Conservation (phyloP, 148 eudicot genomes). For the Euryodendron excelsum region DNA sequence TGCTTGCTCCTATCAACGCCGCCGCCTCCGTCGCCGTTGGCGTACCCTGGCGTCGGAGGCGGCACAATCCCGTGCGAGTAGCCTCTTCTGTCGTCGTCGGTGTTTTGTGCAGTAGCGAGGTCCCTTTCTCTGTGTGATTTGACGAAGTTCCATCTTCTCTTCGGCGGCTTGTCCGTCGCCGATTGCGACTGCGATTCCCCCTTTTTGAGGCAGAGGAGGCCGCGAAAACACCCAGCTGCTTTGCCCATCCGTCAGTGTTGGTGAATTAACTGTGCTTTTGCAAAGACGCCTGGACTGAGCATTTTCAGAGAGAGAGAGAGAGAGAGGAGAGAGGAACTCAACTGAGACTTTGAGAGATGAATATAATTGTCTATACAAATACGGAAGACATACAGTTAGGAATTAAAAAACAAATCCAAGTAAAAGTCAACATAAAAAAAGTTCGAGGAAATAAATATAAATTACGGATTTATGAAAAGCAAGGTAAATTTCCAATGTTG, state of each 20-base stretch:
- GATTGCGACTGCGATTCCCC: constrained; percentile 24
- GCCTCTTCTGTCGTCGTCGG: not conserved
- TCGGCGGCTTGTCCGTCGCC: constrained; percentile 19
- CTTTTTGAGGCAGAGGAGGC: constrained; percentile 41
- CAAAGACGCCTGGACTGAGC: not conserved
- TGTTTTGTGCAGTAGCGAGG: not conserved
- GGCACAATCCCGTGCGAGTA: constrained; percentile 8
- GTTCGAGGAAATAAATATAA: no score
- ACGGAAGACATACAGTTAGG: no score
- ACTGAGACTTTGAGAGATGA: no score
- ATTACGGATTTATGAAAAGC: no score
- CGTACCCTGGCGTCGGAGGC: constrained; percentile 8
- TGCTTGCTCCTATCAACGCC: constrained; percentile 38
- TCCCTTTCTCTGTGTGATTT: constrained; percentile 43
- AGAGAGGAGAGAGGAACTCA: not conserved
- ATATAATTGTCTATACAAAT: no score
- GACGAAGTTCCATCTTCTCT: constrained; percentile 56
- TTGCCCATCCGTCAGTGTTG: constrained; percentile 50
- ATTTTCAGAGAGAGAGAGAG: not conserved
- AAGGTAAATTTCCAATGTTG: no score
- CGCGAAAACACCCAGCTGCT: constrained; percentile 61
- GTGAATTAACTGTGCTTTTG: not conserved
- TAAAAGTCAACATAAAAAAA: no score
- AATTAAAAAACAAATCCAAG: no score
- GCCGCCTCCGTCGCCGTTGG: no score